Percentiles rank a stretch among this genome's conserved stretches.
Conservation (phyloP, 768 basidiomycete genomes). For the Pleurotus tuoliensis region DNA sequence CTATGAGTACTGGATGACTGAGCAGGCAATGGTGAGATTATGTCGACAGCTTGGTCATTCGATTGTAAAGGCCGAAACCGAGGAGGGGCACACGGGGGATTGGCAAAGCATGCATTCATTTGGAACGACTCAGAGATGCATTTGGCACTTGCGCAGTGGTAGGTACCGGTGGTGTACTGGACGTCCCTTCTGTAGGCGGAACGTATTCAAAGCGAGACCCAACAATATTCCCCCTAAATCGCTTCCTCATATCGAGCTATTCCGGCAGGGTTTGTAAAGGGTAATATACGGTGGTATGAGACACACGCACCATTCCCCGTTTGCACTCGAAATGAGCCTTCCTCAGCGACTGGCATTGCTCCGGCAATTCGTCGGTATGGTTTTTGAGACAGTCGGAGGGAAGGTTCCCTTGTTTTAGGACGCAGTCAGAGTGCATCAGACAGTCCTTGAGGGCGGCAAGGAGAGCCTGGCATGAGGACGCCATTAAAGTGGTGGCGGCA, state of each 20-base stretch:
- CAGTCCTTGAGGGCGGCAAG: slow-evolving; percentile 80
- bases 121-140: slow-evolving; percentile 12
- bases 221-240: slow-evolving; percentile 71
- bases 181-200: slow-evolving; percentile 22
- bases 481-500: slow-evolving; percentile 40
- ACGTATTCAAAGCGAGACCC: slow-evolving; percentile 47
- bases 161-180: no score
- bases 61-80: no score
- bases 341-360: slow-evolving; percentile 74
- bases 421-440: slow-evolving; percentile 82
- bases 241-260: slow-evolving; percentile 81
- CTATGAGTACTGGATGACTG: no score
- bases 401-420: slow-evolving; percentile 69
- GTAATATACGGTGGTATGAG: background rate
- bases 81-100: no score
- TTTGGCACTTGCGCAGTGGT: no score
- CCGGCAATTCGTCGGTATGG: slow-evolving; percentile 73
- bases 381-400: slow-evolving; percentile 83
- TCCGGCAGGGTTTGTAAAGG: background rate
- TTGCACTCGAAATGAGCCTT: slow-evolving; percentile 90
- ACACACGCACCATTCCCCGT: slow-evolving; percentile 69
- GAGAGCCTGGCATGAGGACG: slow-evolving; percentile 76
- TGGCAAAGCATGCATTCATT: background rate
- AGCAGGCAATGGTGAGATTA: no score
- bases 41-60: no score